Base-by-base conservation (phyloP, 75 land plant species). In the Isoetes taiwanensis region DNA sequence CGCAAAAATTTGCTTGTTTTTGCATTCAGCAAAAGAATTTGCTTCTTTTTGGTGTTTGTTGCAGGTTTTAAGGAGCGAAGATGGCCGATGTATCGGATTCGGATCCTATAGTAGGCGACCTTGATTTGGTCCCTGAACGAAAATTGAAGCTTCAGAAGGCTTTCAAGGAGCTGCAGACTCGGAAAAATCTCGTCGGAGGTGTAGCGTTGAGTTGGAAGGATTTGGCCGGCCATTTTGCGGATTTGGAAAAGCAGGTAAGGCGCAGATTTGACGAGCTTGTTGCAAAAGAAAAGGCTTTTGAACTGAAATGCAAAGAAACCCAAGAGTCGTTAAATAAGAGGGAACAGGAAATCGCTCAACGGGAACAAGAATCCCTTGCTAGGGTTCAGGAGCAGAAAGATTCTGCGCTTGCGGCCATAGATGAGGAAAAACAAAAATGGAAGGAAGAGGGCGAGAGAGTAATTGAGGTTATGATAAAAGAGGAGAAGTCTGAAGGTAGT, bases 181-280 rank as follows among this genome's bases (percentile, higher is more conserved):
- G 78, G 35, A 60, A 78, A 24, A 79, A 74, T 30, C 43, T 76
- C 34, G 67, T 82, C 2, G 65, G 70, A 25, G 76, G 72, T 25
- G 86, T 80, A 75, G 83, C 95, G 2, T 5, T 80, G 37, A 76
- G 83, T 63, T 86, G 93, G 93, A 80, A 83, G 62, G 74, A 90
- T 38, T 76, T 90, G 19, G 93, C 85, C 66, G 88, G 76, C 41
- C 85, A 85, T 58, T 90, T 86, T 53, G 76, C 73, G 52, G 77
- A 79, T 43, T 74, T 85, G 14, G 91, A 90, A 64, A 64, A 53
- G 27, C 65, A 76, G n/a, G 32, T 90, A 62, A 77, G 79, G 80
- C 71, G 69, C 57, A 67, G 83, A 1, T 75, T 86, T 34, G 50
- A 46, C 54, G 93, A 82, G 32, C 54, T 90, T 62, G 78, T 75